Base-by-base conservation (phyloP, 345 rosid genomes). In the Pelargonium nanum region DNA sequence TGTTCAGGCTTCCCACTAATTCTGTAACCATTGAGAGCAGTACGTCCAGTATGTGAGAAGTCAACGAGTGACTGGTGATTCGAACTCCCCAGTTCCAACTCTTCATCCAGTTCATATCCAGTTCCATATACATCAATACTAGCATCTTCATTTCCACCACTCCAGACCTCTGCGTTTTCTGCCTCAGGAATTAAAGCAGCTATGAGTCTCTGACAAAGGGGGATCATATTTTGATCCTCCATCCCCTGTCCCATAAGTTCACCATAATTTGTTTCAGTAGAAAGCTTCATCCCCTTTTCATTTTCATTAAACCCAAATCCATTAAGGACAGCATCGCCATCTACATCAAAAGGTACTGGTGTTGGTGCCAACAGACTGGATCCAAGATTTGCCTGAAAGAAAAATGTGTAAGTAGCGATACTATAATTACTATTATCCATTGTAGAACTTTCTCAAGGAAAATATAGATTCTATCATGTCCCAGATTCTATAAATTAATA, bases 181-280 rank as follows among this genome's bases (percentile, higher is more conserved):
- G 84, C 99, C 74, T 88, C 97, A 4, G 96, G 68, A 66, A 90
- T 81, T 67, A 93, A 68, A 72, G 97, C 92, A 50, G 97, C 91
- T 51, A 93, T 65, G 63, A 88, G 81, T 77, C 88, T 83, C 75
- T 86, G 90, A 56, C 69, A 90, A 74, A 93, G 84, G 24, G 97
- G 74, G 53, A 79, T 65, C 55, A 60, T 70, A 68, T 69, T 69
- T 64, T 57, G 70, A 65, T 80, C 92, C 53, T 67, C 65, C 26
- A 57, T 60, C 26, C 69, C 75, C 15, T 61, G 67, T 58, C 72
- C 56, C 40, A 55, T 65, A 55, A 55, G 65, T 50, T 80, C 87
- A 75, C 59, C 72, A 20, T 52, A 40, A 40, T 17, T 40, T 40
- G 48, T 40, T 40, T 40, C 48, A 40, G 48, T 58, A 28, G 75